Base-by-base conservation (phyloP, 352 stramenopile species). In the Pythium chondricola region DNA sequence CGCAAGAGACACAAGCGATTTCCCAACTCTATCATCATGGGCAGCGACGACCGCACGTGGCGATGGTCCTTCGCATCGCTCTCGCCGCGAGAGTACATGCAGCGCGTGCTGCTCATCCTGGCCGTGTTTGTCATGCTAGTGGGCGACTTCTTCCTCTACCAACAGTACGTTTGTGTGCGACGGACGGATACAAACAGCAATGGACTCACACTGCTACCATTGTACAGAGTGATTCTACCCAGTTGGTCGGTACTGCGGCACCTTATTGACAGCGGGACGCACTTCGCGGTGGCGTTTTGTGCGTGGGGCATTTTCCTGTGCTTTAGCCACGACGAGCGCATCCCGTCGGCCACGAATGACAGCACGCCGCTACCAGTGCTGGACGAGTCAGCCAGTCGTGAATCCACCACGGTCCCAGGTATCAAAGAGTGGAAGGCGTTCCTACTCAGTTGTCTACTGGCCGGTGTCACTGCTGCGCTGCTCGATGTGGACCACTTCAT, bases 401-500 rank as follows among this genome's bases (percentile, higher is more conserved):
- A 25, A 22, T 44, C 45, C 24, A 39, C 43, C 10, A 42, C 25
- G 16, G 39, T 50, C 17, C 44, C 52, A 2, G 18, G 26, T 22
- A 38, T 54, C 7, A n/a, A 57, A 16, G 38, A 35, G n/a, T 68
- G 63, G 63, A 35, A 47, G 6, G 33, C 29, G 13, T 65, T 80
- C 16, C 36, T 80, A 6, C 58, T 65, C 55, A 74, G 64, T n/a
- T 80, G 67, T 31, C 22, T 75, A 25, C 37, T 71, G 2, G 74
- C 70, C 1, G 63, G 49, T 0, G 26, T 79, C 17, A 67, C 61
- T 8, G 73, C 73, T 5, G 61, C 65, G 6, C 50, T 83, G 20
- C 59, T 90, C 3, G 78, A 87, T 37, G 45, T 86, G 22, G 74
- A 90, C 63, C 73, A 90, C 59, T 88, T 90, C 49, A 79, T 88